phyloP scores from a whole-genome alignment of 2,329 filamentous ascomycete species.

The Colletotrichum siamense region DNA sequence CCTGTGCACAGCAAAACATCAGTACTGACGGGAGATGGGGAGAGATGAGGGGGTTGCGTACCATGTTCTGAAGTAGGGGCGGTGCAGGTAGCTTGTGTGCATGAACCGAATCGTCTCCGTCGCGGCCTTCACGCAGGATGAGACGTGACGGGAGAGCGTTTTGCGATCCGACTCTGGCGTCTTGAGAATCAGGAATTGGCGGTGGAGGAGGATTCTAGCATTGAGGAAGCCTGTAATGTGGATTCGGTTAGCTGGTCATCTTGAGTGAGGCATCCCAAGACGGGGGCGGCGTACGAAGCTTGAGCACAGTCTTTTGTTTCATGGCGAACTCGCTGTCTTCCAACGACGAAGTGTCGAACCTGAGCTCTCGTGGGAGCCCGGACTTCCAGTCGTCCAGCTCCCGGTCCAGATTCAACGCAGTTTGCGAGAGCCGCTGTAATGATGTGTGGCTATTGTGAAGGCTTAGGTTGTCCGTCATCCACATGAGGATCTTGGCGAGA shows the following conservation, averaged over 20 bases:
- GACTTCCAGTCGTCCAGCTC: constrained; percentile 15
- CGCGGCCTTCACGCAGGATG: constrained; percentile 1
- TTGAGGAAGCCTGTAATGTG: background rate
- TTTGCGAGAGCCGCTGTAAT: constrained; percentile 10
- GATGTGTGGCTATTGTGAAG: constrained; percentile 12
- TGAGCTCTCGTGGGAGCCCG: background rate
- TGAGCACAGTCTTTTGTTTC: constrained; percentile 16
- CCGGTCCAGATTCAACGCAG: background rate
- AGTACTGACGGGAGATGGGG: background rate
- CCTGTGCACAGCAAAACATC: background rate
- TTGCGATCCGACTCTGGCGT: background rate
- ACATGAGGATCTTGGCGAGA: constrained; percentile 17
- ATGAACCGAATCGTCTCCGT: constrained; percentile 16
- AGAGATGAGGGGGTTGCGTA: background rate
- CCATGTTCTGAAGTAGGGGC: constrained; percentile 19
- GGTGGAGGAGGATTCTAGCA: constrained; percentile 8
- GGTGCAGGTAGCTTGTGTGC: constrained; percentile 17
- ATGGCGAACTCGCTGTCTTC: constrained; percentile 19
- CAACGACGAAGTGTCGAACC: constrained; percentile 8
- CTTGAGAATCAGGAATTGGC: constrained; percentile 13
- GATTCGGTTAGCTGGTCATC: background rate
- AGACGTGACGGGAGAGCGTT: constrained; percentile 1
- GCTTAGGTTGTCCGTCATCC: constrained; percentile 19
- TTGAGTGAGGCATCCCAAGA: background rate
- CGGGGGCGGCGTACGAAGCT: background rate